These are phyloP conservation scores for Pseudonitzschia pungens DNA, from an alignment of 108 stramenopile genomes.

Conservation along the genomic window DNA sequence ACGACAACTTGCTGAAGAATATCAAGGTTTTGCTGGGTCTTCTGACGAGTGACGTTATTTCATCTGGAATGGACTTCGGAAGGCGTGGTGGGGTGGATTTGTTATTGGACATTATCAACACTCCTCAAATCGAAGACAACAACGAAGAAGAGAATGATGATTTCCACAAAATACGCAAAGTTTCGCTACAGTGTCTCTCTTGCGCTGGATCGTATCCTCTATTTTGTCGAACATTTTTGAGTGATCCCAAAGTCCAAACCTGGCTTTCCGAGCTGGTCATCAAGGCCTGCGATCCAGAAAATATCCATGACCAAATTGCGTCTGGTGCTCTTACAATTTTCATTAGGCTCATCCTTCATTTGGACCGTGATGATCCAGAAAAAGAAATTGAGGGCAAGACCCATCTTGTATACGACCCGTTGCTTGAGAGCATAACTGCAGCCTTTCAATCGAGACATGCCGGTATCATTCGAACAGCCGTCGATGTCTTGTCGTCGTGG, in stretches of 20 bases:
- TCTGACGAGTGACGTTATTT: conserved; percentile 52
- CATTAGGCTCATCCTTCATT: conserved; percentile 66
- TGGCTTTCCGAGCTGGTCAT: conserved; percentile 31
- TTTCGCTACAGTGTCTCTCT: conserved; percentile 41
- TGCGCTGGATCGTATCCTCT: conserved; percentile 45
- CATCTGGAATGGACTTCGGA: conserved; percentile 72
- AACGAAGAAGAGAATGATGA: background rate
- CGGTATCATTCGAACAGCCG: conserved; percentile 55
- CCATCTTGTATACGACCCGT: conserved; percentile 17
- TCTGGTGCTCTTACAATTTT: conserved; percentile 61
- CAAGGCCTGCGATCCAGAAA: conserved; percentile 9
- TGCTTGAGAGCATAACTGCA: conserved; percentile 34
- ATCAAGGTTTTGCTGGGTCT: conserved; percentile 58
- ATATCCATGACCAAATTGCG: conserved; percentile 38
- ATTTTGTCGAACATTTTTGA: conserved; percentile 39
- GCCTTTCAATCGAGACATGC: conserved; percentile 36
- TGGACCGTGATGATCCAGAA: conserved; percentile 63
- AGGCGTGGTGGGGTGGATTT: conserved; percentile 55
- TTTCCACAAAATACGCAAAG: conserved; percentile 15
- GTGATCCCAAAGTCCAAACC: conserved; percentile 42
- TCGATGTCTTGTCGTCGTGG: conserved; percentile 78
- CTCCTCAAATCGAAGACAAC: background rate
- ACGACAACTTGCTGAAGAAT: conserved; percentile 37
- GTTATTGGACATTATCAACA: conserved; percentile 41
- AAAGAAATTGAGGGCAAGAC: conserved; percentile 41